A percentile compares a stretch with the other conserved stretches of the same genome.
These are phyloP conservation scores for Lichtheimia corymbifera DNA, from an alignment of 371 early-diverging fungal species.

Conservation along the genomic window DNA sequence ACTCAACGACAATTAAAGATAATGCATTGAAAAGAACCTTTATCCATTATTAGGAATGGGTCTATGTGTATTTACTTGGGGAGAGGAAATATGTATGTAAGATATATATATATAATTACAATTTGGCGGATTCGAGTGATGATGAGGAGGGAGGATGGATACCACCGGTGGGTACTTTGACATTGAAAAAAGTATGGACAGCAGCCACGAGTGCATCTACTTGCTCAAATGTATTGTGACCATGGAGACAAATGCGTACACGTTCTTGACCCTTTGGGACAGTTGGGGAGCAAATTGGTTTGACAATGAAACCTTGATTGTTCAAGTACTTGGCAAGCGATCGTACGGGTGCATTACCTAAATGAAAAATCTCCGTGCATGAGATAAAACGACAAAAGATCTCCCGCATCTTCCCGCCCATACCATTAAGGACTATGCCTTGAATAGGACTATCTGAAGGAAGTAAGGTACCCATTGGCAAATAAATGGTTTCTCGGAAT, in stretches of 20 bases:
- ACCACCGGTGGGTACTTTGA: background rate
- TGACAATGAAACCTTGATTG: conserved; percentile 65
- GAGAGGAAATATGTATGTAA: background rate
- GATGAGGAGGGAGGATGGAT: background rate
- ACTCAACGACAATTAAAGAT: too few relatives aligned
- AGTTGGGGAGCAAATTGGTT: conserved; percentile 81
- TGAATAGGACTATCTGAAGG: conserved; percentile 75
- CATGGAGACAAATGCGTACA: conserved; percentile 80
- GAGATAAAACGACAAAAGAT: background rate
- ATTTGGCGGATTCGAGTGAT: conserved; percentile 11
- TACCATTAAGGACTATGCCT: conserved; percentile 72
- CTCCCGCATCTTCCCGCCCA: conserved; percentile 1
- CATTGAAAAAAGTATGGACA: conserved; percentile 47
- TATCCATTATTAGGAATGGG: too few relatives aligned
- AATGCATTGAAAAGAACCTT: too few relatives aligned
- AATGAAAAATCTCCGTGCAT: conserved; percentile 4
- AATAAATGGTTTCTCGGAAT: conserved; percentile 44
- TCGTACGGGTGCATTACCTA: conserved; percentile 66
- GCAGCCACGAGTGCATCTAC: conserved; percentile 54
- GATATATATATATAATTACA: conserved; percentile 5
- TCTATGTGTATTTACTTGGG: too few relatives aligned
- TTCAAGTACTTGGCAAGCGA: conserved; percentile 63
- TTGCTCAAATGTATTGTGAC: conserved; percentile 66
- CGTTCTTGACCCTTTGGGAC: conserved; percentile 81
- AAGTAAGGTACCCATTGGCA: conserved; percentile 55